These are phyloP conservation scores for Lagerstroemia speciosa DNA, from an alignment of 345 rosid species.

Conservation along the genomic window DNA sequence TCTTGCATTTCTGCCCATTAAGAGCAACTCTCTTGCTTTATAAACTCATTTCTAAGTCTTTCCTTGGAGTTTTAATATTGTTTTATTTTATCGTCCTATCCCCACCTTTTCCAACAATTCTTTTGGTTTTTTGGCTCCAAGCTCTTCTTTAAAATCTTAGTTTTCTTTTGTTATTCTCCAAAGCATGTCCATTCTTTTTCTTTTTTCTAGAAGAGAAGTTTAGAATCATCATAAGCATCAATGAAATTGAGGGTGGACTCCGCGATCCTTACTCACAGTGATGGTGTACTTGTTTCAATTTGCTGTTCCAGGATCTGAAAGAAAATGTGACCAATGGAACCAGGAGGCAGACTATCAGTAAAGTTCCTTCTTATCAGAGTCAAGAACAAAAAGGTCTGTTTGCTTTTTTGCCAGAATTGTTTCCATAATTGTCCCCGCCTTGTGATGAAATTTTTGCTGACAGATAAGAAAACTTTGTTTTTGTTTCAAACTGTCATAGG, in stretches of 20 bases:
- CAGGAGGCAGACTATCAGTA: conserved; percentile 22
- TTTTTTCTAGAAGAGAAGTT: background rate
- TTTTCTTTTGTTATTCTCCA: background rate
- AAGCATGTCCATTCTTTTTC: background rate
- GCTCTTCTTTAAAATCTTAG: background rate
- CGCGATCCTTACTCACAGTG: background rate
- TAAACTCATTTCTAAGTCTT: background rate
- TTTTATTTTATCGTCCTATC: background rate
- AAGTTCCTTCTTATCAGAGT: conserved; percentile 10
- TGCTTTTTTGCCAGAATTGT: background rate
- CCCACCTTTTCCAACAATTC: background rate
- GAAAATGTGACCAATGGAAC: conserved; percentile 18
- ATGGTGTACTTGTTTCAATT: background rate
- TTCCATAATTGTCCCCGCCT: conserved; percentile 4
- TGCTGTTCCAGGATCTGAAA: conserved; percentile 4
- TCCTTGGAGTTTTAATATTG: background rate
- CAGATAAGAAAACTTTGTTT: conserved; percentile 4
- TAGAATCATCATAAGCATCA: background rate
- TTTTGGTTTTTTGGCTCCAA: background rate
- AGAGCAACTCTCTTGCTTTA: background rate
- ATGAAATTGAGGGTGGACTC: background rate
- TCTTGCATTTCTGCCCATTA: background rate
- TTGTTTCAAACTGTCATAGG: background rate
- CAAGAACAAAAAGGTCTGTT: conserved; percentile 28
- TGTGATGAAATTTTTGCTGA: conserved; percentile 2